Evolutionary conservation across 345 rosid genomes (phyloP).

Genomic region (Nasturtium officinale): DNA sequence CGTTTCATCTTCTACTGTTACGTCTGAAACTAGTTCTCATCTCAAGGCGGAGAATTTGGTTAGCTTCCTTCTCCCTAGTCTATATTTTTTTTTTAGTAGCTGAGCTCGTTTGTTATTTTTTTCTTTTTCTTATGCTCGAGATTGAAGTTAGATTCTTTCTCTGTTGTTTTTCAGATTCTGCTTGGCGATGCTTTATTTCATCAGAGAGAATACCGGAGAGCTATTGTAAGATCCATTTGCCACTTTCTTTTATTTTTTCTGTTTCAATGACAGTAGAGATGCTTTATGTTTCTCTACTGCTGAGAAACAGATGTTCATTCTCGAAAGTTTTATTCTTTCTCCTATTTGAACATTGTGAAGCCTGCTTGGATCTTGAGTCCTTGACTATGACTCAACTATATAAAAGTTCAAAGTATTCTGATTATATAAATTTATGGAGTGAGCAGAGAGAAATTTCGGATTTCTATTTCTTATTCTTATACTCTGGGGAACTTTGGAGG

Average conservation of each 20-base stretch:
- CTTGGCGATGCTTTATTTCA: slow-evolving; percentile 87
- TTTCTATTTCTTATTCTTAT: neutral
- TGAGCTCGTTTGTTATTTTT: neutral
- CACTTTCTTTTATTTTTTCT: neutral
- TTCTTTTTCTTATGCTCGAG: neutral
- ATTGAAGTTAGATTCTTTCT: slow-evolving; percentile 5
- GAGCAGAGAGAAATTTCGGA: neutral
- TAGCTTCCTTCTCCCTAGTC: slow-evolving; percentile 12
- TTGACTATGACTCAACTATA: neutral
- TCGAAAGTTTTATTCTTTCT: neutral
- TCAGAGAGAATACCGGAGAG: slow-evolving; percentile 79
- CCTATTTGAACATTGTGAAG: neutral
- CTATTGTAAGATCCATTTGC: slow-evolving; percentile 63
- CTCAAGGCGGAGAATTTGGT: slow-evolving; percentile 94
- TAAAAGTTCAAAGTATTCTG: neutral
- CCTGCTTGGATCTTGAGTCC: neutral
- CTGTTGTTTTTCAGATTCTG: slow-evolving; percentile 61
- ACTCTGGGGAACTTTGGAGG: slow-evolving; percentile 1
- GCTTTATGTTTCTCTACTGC: too few relatives aligned
- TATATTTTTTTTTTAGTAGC: neutral
- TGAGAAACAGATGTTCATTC: too few relatives aligned
- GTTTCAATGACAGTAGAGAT: too few relatives aligned
- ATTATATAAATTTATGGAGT: neutral
- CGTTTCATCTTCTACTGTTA: slow-evolving; percentile 74
- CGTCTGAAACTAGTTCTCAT: slow-evolving; percentile 74